Base-by-base conservation (phyloP, 495 filamentous ascomycete species). In the Diplogelasinospora grovesii region DNA sequence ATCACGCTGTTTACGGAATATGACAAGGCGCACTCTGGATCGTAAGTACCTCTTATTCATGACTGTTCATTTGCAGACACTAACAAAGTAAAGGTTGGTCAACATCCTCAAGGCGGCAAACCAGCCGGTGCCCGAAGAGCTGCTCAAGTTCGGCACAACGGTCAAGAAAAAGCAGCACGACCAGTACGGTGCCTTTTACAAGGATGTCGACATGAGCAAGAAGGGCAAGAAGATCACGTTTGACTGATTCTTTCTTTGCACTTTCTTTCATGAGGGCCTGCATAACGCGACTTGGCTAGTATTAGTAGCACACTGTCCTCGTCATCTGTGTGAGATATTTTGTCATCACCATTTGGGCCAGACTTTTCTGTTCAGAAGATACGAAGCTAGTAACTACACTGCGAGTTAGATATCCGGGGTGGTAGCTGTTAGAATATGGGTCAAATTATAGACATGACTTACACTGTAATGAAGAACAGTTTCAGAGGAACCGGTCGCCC, bases 111-210 rank as follows among this genome's bases (percentile, higher is more conserved):
- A 84, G 57, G 85, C 79, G 8, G 89, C 92, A 4, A 84, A 85
- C 35, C 92, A 97, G 55, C 72, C 79, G 4, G 84, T 98, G 1
- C 92, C 92, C 4, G 86, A 95, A 24, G 83, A 80, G 9, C 64
- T 97, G 24, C 60, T 95, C 46, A 95, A 92, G 56, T 98, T 95
- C 47, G 92, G 92, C 39, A 90, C 85, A n/a, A 96, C 89, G 10
- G 92, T 98, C 22, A 97, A 96, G 75, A 95, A 93, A 74, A 97
- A 96, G 85, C 78, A 77, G 28, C 90, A 98, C 62, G 84, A 84
- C 39, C 80, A 80, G 7, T 98, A 96, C 58, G 92, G 92, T 30
- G 85, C 86, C 1, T 96, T 95, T 54, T 93, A 78, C 70, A 95
- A 89, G 60, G 85, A 95, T 29, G 64, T 72, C 27, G 84, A 83